These are phyloP conservation scores for Lipomyces orientalis DNA, from an alignment of 805 yeast genomes.

Conservation along the genomic window DNA sequence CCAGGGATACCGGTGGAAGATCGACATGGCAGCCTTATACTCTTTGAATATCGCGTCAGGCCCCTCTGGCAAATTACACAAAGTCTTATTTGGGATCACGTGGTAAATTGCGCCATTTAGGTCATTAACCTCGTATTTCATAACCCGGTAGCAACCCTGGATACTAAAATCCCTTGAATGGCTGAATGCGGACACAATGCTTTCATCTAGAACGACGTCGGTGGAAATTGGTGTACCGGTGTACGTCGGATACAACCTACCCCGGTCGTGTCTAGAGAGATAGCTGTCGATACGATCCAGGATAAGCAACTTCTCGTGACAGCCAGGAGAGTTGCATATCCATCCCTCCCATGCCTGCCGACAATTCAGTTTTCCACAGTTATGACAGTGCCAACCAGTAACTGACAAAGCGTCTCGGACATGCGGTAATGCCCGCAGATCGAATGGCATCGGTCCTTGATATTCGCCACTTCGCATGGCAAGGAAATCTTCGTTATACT, in stretches of 20 bases:
- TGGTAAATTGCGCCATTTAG: neutral
- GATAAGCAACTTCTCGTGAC: constrained; percentile 1
- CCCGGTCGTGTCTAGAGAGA: constrained; percentile 1
- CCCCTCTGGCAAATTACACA: neutral
- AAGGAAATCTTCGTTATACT: constrained; percentile 4
- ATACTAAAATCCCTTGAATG: neutral
- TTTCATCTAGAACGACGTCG: constrained; percentile 1
- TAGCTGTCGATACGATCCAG: constrained; percentile 8
- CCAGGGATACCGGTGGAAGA: constrained; percentile 5
- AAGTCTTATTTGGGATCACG: constrained; percentile 2
- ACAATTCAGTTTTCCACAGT: constrained; percentile 15
- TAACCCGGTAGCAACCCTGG: constrained; percentile 7
- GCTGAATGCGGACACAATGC: neutral
- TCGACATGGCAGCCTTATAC: constrained; percentile 2
- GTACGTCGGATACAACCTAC: neutral
- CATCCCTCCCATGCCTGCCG: constrained; percentile 19
- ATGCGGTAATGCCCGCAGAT: neutral
- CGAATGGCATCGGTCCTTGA: constrained; percentile 6
- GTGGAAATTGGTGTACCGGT: constrained; percentile 6
- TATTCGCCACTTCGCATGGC: neutral
- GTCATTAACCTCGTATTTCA: neutral
- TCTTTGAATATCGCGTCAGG: constrained; percentile 5
- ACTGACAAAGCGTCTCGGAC: neutral
- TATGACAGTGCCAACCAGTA: constrained; percentile 14
- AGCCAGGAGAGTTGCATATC: constrained; percentile 9